Evolutionary conservation across 2,329 filamentous ascomycete species (phyloP), one percentile per base, ranked within the genome.

Genomic region (Zymoseptoria crescenta): DNA sequence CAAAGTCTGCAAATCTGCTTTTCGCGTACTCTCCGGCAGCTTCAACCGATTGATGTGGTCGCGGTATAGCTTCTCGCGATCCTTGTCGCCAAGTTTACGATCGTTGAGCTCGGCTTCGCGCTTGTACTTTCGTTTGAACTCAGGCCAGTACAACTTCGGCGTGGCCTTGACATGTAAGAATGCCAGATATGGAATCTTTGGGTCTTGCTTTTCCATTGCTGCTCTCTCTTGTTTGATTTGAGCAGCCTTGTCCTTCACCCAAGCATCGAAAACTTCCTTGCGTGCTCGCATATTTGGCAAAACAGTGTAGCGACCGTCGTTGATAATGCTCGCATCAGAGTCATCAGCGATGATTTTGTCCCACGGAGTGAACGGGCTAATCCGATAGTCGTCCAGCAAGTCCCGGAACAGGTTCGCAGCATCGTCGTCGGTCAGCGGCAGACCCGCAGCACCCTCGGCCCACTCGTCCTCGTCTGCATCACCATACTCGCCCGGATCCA

Each of bases 61-160:
- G 58, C 89, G 82, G 71, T 93, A 95, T 56, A 84, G 79, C 74
- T 88, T 91, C 70, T 95, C 90, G 35, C 87, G 82, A 56, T 93
- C 89, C 72, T 87, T 90, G 68, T 81, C 80, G 20, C 72, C 65
- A 3, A 80, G 65, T 59, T 78, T 77, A 16, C 83, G 78, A 60
- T 93, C 88, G 61, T 87, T 88, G 88, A 99, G 91, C 56, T 86
- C 82, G 0, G 83, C 74, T 64, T 96, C 91, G 64, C 88, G 92
- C 65, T 87, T 88, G 74, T 85, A 94, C 72, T 96, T 99, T 35
- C 94, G 82, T 68, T 89, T 91, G 75, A 99, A 99, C 72, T 99
- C 94, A 0, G 90, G 87, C 94, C 94, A 99, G 79, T 96, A 99
- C 1, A 99, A 81, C 75, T 96, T 97, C 0, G 90, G 87, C 0